Conservation (phyloP, 345 rosid species). For the Ricinus communis region DNA sequence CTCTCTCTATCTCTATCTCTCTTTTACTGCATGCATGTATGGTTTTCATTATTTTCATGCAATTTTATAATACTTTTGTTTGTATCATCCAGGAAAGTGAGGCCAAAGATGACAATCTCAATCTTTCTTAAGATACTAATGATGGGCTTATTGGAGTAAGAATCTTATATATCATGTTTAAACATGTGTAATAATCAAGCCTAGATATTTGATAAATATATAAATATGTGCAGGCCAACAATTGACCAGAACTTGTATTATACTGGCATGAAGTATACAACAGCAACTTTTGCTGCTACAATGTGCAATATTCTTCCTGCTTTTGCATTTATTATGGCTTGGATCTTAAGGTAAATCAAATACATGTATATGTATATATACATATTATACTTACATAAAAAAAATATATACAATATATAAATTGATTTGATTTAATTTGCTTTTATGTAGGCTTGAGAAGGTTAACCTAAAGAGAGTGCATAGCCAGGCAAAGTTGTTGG, state of each 20-base stretch:
- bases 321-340: constrained; percentile 81
- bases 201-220: neutral
- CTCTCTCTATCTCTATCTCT: neutral
- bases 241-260: constrained; percentile 67
- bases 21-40: neutral
- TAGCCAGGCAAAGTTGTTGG: constrained; percentile 81
- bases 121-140: constrained; percentile 59
- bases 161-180: neutral
- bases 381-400: neutral
- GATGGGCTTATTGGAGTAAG: constrained; percentile 78
- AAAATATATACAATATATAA: no score
- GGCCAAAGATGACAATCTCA: constrained; percentile 77
- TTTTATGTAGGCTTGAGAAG: constrained; percentile 61
- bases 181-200: no score
- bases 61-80: no score
- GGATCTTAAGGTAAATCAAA: constrained; percentile 56
- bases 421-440: neutral
- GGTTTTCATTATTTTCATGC: no score
- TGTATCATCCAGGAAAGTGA: constrained; percentile 49
- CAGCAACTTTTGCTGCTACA: constrained; percentile 79
- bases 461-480: constrained; percentile 50
- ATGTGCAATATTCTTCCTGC: constrained; percentile 85
- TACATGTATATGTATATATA: neutral
- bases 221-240: constrained; percentile 44
- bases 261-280: constrained; percentile 81